phyloP scores from a whole-genome alignment of 2,329 filamentous ascomycete species.

The Fusarium sp. region DNA sequence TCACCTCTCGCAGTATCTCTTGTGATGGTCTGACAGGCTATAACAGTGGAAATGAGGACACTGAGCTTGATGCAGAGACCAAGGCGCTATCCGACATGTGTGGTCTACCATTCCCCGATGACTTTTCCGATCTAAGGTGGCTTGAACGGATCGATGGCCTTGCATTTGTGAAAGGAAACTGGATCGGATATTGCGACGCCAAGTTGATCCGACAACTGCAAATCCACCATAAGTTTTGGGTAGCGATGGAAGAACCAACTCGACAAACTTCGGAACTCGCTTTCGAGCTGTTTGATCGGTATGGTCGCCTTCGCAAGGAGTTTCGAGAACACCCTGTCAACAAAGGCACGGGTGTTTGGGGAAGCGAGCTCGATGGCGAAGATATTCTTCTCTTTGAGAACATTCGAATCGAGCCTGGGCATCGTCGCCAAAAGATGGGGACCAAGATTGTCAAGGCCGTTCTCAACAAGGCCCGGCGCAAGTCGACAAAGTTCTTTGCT shows the following conservation, averaged over 20 bases:
- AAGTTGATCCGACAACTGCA: background rate
- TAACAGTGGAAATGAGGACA: background rate
- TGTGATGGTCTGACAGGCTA: background rate
- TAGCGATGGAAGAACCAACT: background rate
- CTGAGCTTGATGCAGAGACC: background rate
- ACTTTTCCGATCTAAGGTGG: background rate
- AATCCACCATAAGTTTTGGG: background rate
- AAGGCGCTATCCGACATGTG: background rate
- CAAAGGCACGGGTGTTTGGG: background rate
- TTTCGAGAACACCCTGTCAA: background rate
- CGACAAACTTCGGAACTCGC: background rate
- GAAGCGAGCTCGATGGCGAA: background rate
- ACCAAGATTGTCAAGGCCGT: background rate
- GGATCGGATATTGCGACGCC: background rate
- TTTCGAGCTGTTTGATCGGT: background rate
- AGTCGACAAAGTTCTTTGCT: background rate
- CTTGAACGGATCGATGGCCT: background rate
- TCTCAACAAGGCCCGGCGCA: background rate
- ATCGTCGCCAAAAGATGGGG: background rate
- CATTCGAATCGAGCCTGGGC: background rate
- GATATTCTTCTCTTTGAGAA: background rate
- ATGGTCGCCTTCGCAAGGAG: background rate
- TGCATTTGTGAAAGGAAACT: background rate
- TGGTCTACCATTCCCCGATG: background rate
- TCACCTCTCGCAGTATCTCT: background rate